Percentiles rank a stretch among this genome's conserved stretches.
Evolutionary conservation across 768 basidiomycete genomes (phyloP).

Genomic region (Cantharellus anzutake): DNA sequence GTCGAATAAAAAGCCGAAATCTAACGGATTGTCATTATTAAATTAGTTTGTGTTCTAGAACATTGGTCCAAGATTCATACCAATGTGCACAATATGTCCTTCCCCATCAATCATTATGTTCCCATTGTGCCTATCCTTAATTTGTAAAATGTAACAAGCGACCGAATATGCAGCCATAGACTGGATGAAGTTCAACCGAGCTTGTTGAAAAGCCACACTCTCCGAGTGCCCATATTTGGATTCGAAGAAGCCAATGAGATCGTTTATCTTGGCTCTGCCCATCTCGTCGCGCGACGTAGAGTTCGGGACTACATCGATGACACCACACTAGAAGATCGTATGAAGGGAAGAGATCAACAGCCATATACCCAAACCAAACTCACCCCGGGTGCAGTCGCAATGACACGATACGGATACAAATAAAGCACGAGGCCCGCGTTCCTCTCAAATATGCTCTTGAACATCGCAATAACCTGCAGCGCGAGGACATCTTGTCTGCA

Average conservation of each 20-base stretch:
- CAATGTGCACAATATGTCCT: constrained; percentile 92
- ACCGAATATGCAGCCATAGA: constrained; percentile 99
- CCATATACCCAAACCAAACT: constrained; percentile 1
- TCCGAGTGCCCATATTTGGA: constrained; percentile 86
- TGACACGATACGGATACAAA: constrained; percentile 90
- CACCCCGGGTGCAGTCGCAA: constrained; percentile 20
- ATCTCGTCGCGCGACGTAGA: constrained; percentile 97
- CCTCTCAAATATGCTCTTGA: constrained; percentile 89
- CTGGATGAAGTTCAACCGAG: constrained; percentile 90
- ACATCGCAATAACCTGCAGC: constrained; percentile 95
- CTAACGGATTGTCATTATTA: constrained; percentile 21
- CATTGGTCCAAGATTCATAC: constrained; percentile 25
- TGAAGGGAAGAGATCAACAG: neutral
- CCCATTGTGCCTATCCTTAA: constrained; percentile 97
- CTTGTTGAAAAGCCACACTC: constrained; percentile 75
- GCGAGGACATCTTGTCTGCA: constrained; percentile 98
- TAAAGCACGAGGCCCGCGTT: constrained; percentile 71
- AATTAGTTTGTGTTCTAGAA: neutral
- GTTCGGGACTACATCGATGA: constrained; percentile 96
- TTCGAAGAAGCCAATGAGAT: constrained; percentile 83
- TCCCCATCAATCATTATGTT: constrained; percentile 99
- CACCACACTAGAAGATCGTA: constrained; percentile 51
- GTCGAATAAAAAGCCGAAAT: constrained; percentile 92
- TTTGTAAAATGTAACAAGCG: constrained; percentile 92
- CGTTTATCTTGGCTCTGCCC: constrained; percentile 96